Base-by-base conservation (phyloP, 306 rosid genomes). In the Herpetospermum pedunculosum region DNA sequence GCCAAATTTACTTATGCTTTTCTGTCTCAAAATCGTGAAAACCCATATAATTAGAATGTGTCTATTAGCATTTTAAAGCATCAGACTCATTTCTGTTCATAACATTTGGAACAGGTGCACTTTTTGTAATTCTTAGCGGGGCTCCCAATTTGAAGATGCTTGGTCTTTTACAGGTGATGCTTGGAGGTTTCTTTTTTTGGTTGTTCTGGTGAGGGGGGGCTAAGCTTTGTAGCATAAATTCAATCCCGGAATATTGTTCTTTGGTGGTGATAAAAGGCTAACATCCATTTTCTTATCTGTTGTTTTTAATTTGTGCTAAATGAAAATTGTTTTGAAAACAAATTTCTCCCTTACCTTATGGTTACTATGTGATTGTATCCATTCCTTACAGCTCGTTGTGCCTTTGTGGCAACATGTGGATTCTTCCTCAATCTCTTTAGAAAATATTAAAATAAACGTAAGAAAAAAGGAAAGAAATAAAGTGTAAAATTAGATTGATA, bases 61-160 rank as follows among this genome's bases (percentile, higher is more conserved):
- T 62, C 63, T 62, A 62, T 50, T 6, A 41, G 41, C 40, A 75
- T 70, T 32, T 35, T 62, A 21, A 19, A 13, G 23, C 47, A 47
- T 53, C n/a, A 28, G 38, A n/a, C 59, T 57, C 57, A 19, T 5
- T 40, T 37, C 77, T 80, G 44, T 53, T 75, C 59, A 77, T 75
- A 50, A 73, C 41, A 29, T 60, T 67, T 67, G 86, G 78, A 83
- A 80, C 89, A 95, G 99, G 97, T 80, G 97, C 88, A 25, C 88
- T 95, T 29, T 81, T 89, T 44, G 96, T 95, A n/a, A 82, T 95
- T 72, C 40, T 95, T 44, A 87, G 82, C 76, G 75, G 75, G 78
- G 79, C 99, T 73, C 99, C 97, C 48, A 92, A 86, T 82, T 82
- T 95, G 93, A 95, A 87, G 87, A 81, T 84, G 92, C 99, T 95